Evolutionary conservation across 1,284 basidiomycete genomes (phyloP).

Genomic region (Ganoderma lucidum): DNA sequence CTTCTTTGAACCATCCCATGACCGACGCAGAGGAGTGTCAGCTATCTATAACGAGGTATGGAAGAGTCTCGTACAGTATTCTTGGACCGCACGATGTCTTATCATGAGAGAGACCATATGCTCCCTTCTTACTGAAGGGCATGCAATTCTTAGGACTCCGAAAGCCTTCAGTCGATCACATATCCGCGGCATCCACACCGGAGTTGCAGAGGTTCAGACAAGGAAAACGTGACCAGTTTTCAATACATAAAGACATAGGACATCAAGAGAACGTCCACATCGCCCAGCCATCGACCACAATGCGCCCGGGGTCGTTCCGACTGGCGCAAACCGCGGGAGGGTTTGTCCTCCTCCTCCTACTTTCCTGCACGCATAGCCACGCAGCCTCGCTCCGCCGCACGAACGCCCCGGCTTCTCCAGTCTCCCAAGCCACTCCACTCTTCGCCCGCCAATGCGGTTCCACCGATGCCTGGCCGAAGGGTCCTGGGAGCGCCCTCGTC

Average conservation of each 20-base stretch:
- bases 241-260: slow-evolving; percentile 13
- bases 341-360: slow-evolving; percentile 23
- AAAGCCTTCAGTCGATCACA: background rate
- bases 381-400: slow-evolving; percentile 5
- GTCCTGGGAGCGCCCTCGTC: slow-evolving; percentile 50
- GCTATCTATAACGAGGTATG: slow-evolving; percentile 12
- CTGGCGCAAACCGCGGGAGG: slow-evolving; percentile 9
- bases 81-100: slow-evolving; percentile 10
- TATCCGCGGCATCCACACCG: background rate
- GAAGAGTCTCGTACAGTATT: background rate
- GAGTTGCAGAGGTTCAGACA: background rate
- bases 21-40: slow-evolving; percentile 13
- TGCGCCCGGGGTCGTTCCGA: slow-evolving; percentile 23
- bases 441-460: slow-evolving; percentile 34
- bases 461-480: slow-evolving; percentile 53
- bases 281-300: slow-evolving; percentile 5
- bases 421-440: slow-evolving; percentile 19
- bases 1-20: slow-evolving; percentile 19
- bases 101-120: slow-evolving; percentile 23
- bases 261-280: background rate
- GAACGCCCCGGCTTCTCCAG: slow-evolving; percentile 10
- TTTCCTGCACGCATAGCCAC: slow-evolving; percentile 16
- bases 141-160: background rate
- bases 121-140: background rate
- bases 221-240: slow-evolving; percentile 11